phyloP scores from a whole-genome alignment of 805 yeast species.

The Brettanomyces naardenensis region DNA sequence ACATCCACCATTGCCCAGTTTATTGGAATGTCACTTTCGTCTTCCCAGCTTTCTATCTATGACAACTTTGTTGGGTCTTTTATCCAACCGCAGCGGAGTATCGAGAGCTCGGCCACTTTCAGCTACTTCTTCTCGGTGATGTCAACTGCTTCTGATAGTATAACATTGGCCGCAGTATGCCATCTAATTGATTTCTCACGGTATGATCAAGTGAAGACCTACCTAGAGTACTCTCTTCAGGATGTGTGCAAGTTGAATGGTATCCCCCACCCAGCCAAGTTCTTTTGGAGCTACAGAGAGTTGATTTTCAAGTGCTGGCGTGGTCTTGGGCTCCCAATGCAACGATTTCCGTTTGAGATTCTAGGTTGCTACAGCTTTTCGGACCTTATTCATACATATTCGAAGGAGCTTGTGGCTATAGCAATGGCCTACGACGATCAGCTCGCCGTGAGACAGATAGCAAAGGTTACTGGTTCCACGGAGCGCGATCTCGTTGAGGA shows the following conservation, averaged over 20 bases:
- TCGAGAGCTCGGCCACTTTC: constrained; percentile 33
- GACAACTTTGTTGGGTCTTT: constrained; percentile 24
- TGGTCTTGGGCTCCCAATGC: constrained; percentile 23
- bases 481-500: constrained; percentile 13
- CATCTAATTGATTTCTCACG: constrained; percentile 35
- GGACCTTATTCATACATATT: constrained; percentile 28
- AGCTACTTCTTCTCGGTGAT: constrained; percentile 27
- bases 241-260: constrained; percentile 17
- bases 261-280: constrained; percentile 6
- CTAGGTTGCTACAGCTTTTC: constrained; percentile 28
- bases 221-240: constrained; percentile 22
- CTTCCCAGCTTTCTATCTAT: constrained; percentile 23
- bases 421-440: constrained; percentile 22
- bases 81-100: constrained; percentile 28
- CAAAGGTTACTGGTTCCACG: constrained; percentile 6
- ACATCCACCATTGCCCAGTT: constrained; percentile 3
- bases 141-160: constrained; percentile 23
- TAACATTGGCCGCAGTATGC: constrained; percentile 29
- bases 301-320: constrained; percentile 39
- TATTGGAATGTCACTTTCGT: background rate
- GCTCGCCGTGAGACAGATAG: constrained; percentile 10
- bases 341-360: constrained; percentile 31
- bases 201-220: constrained; percentile 24
- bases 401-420: constrained; percentile 33
- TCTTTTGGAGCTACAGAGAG: constrained; percentile 27